Percentiles rank a stretch among this genome's conserved stretches.
Conservation (phyloP, 2,329 filamentous ascomycete genomes). For the Cladosporium colombiae region DNA sequence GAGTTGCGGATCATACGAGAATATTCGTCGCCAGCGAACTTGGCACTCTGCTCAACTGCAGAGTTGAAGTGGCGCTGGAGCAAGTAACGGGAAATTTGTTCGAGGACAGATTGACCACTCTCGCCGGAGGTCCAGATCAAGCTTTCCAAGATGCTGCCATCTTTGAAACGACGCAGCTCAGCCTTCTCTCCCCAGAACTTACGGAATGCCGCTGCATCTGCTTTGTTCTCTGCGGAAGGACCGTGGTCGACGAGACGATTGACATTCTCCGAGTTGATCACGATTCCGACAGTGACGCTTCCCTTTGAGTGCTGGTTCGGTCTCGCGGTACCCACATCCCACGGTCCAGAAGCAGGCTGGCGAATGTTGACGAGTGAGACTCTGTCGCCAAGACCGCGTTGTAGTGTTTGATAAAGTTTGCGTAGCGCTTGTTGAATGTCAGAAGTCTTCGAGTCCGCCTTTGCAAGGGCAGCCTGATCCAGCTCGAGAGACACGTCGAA, state of each 20-base stretch:
- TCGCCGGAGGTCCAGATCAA: constrained; percentile 74
- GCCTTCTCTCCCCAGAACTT: constrained; percentile 94
- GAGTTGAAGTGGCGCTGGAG: constrained; percentile 68
- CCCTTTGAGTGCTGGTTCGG: constrained; percentile 31
- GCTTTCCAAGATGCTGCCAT: constrained; percentile 90
- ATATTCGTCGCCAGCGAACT: constrained; percentile 50
- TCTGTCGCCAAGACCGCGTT: constrained; percentile 73
- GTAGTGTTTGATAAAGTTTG: constrained; percentile 65
- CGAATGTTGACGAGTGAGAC: constrained; percentile 62
- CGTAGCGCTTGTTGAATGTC: constrained; percentile 34
- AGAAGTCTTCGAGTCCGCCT: constrained; percentile 28
- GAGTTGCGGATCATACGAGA: constrained; percentile 45
- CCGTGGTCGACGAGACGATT: constrained; percentile 82
- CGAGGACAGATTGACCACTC: constrained; percentile 64
- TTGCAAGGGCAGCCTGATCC: constrained; percentile 36
- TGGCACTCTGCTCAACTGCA: constrained; percentile 49
- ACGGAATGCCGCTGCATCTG: constrained; percentile 77
- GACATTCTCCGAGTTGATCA: constrained; percentile 72
- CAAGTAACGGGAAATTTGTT: constrained; percentile 76
- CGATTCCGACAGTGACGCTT: constrained; percentile 63
- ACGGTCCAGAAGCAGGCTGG: constrained; percentile 29
- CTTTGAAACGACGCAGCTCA: constrained; percentile 90
- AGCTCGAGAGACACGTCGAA: constrained; percentile 57
- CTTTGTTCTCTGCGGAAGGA: constrained; percentile 80
- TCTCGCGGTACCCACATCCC: constrained; percentile 40